Conservation (phyloP, 371 early-diverging fungal genomes). For the Rhizomucor pusillus region DNA sequence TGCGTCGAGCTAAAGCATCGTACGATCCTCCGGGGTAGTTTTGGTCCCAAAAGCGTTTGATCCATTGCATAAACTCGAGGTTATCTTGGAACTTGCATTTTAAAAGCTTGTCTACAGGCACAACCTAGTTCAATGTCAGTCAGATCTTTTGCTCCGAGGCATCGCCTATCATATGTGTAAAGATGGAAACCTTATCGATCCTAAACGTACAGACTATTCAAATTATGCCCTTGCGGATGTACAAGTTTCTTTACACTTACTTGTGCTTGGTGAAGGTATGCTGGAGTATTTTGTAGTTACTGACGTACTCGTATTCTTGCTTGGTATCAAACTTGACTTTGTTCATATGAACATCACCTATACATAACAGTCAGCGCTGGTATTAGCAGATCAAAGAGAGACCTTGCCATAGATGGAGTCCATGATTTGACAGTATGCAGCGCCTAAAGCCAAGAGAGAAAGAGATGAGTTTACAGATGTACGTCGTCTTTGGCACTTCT, state of each 20-base stretch:
- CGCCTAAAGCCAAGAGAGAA: slow-evolving; percentile 49
- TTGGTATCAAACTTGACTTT: slow-evolving; percentile 91
- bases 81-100: slow-evolving; percentile 97
- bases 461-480: neutral
- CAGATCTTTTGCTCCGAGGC: neutral
- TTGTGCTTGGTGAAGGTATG: slow-evolving; percentile 77
- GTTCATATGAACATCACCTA: slow-evolving; percentile 71
- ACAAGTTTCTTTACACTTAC: slow-evolving; percentile 24
- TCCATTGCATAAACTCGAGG: slow-evolving; percentile 94
- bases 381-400: neutral
- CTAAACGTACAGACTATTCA: slow-evolving; percentile 9
- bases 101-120: slow-evolving; percentile 83
- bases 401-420: slow-evolving; percentile 74
- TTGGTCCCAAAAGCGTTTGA: slow-evolving; percentile 86
- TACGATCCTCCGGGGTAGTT: slow-evolving; percentile 81
- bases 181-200: slow-evolving; percentile 52
- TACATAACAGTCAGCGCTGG: neutral
- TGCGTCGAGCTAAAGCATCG: slow-evolving; percentile 80
- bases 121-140: slow-evolving; percentile 38
- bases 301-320: slow-evolving; percentile 90
- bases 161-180: no score
- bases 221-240: neutral
- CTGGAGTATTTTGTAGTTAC: slow-evolving; percentile 91
- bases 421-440: slow-evolving; percentile 83
- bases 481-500: neutral